A percentile compares a stretch with the other conserved stretches of the same genome.
phyloP scores from a whole-genome alignment of 1,139 yeast species.

The Nakaseomyces uthaithaninus region DNA sequence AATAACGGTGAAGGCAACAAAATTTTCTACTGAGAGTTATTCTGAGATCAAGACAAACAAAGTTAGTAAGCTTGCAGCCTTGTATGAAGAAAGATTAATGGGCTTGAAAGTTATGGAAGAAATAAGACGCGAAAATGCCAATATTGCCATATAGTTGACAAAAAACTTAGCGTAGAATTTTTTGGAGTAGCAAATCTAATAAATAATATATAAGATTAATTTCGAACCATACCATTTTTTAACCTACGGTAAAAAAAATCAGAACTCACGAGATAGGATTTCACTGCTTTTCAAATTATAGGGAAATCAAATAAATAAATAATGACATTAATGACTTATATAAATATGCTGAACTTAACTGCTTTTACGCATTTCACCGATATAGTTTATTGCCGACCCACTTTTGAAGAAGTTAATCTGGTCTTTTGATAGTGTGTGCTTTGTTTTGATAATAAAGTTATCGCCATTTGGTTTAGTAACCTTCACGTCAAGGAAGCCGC shows the following conservation, averaged over 20 bases:
- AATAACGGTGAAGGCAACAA: conserved; percentile 13
- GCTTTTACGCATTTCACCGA: conserved; percentile 52
- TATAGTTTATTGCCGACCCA: conserved; percentile 91
- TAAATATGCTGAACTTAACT: conserved; percentile 6
- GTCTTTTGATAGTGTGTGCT: conserved; percentile 94
- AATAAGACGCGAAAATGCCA: conserved; percentile 12
- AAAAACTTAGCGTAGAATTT: too few species aligned
- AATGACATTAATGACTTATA: not conserved
- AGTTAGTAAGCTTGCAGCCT: conserved; percentile 47
- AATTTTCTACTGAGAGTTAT: conserved; percentile 32
- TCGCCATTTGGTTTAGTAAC: conserved; percentile 74
- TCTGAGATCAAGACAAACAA: conserved; percentile 46
- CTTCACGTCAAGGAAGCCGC: conserved; percentile 63
- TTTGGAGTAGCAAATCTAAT: too few species aligned
- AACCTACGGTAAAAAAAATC: too few species aligned
- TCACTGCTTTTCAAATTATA: not conserved
- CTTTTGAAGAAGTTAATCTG: conserved; percentile 95
- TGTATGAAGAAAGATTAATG: conserved; percentile 49
- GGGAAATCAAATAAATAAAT: conserved; percentile 1
- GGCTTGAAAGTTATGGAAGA: conserved; percentile 43
- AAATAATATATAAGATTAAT: not conserved
- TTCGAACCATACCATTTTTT: not conserved
- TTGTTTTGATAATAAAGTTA: conserved; percentile 59
- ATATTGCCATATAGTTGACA: not conserved
- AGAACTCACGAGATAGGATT: too few species aligned